Base-by-base conservation (phyloP, 2,329 filamentous ascomycete species). In the Chrysosporium keratinophilum region DNA sequence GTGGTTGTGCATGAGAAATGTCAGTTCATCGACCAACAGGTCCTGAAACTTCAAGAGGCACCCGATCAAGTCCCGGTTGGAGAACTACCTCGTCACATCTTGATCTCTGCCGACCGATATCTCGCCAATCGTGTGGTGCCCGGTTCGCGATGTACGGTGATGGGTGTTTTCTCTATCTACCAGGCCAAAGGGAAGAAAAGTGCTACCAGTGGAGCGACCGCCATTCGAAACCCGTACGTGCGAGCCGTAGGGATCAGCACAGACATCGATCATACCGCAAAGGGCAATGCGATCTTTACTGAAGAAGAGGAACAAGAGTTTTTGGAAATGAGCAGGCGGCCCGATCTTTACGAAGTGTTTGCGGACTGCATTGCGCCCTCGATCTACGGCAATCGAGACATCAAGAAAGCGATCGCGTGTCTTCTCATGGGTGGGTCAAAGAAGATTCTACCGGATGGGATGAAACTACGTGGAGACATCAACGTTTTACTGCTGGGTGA, bases 251-350 rank as follows among this genome's bases (percentile, higher is more conserved):
- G 93, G 3, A 91, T 98, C 56, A 87, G 89, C 60, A 89, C 85
- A 10, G 91, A 96, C 64, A 76, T 93, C 12, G 91, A 96, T 63
- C 86, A 95, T 65, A 90, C 88, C 2, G 83, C 87, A 50, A 94
- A 94, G 67, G 90, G 90, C 17, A 84, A 82, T 60, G 82, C 85
- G 0, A 79, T 85, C 14, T 97, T 96, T 69, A 86, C 86, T 0
- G 93, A 96, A 67, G 89, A 96, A 64, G 93, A 98, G 64, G 93
- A 98, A 71, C 91, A 97, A 68, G 91, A 98, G 62, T 98, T 97
- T 58, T 70, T 85, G 47, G 90, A 97, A 65, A 80, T 98, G 74
- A 96, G 90, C 66, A 79, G 93, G 59, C 78, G 88, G 50, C 87
- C 89, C 6, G 90, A 97, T 66, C 79, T 98, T n/a, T 98, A 97